Base-by-base conservation (phyloP, 345 rosid genomes). In the Lagerstroemia speciosa region DNA sequence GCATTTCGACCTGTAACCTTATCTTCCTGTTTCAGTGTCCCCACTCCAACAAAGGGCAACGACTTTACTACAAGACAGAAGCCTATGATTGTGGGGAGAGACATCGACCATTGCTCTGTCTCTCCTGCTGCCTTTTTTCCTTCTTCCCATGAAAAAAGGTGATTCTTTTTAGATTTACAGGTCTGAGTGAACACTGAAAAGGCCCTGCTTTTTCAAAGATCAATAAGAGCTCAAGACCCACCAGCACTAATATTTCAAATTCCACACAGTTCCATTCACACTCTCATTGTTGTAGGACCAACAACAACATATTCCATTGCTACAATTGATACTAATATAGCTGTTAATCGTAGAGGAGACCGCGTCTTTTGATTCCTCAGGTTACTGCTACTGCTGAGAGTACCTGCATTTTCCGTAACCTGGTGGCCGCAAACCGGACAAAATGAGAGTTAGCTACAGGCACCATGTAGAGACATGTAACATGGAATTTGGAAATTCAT, bases 361-460 rank as follows among this genome's bases (percentile, higher is more conserved):
- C 53, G 63, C 31, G 0, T 67, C 64, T 52, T 69, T 61, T 14
- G 45, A 29, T 38, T 71, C 62, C 61, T 30, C 34, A 12, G 69
- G 43, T 27, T 12, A 57, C 38, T 22, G 37, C 74, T 72, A 84
- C 78, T 87, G 89, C 31, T 83, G 85, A 29, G 87, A 60, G 63
- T 87, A 87, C 68, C 71, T 68, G 82, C 92, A 87, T 40, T 65
- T 85, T 31, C 89, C 85, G 41, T 87, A 84, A 73, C 89, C 91
- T 87, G 78, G 30, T 27, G 41, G 67, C 38, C 14, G 16, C 63
- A 14, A 46, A 32, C 66, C 19, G 52, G 14, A 15, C 19, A 55
- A 40, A 8, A 29, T 32, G 9, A 66, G n/a, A 61, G 15, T 16
- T 27, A 67, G 53, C 41, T 0, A 12, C 48, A 33, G 33, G 8